Base-by-base conservation (phyloP, 2,329 filamentous ascomycete species). In the Alternaria sp. region DNA sequence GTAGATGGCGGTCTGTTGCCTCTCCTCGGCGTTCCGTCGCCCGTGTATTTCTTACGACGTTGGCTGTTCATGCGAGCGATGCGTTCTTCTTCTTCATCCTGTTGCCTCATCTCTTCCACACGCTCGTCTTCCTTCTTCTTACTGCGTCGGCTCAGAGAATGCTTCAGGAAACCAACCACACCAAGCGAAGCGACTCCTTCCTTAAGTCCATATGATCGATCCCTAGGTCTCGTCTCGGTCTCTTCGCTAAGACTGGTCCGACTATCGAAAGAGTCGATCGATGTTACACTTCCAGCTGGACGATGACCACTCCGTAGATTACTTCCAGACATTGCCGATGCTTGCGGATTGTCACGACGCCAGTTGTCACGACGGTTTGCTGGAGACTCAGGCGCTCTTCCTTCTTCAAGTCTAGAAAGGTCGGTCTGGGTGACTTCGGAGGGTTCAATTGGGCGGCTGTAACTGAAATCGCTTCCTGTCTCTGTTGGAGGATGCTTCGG, bases 11-110 rank as follows among this genome's bases (percentile, higher is more conserved):
- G 72, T 41, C 74, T 66, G 30, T 70, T 66, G 28, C 69, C 64
- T 51, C 72, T 72, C 46, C 71, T 65, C 4, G 75, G 69, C 22
- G 59, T 46, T 18, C 89, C 89, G 73, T 93, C 91, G 28, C 87
- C 90, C 3, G 90, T 92, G 63, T 87, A 92, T 68, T 84, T 84
- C 67, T 84, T 84, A 22, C 88, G 87, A n/a, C 85, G 73, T 27
- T 72, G 85, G 36, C 86, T 86, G 60, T 85, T 83, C 55, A 80
- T 80, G 68, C 85, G 81, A 49, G 82, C 81, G 28, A 86, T 68
- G 25, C 81, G 80, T 69, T 87, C 85, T 49, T 86, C 79, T 65
- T 85, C 85, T 25, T 81, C 75, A 60, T 85, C 84, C 62, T 83
- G 83, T 62, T 79, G 81, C 54, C 81, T 81, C 59, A 85, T 77